phyloP scores from a whole-genome alignment of 257 asterid genomes.

The Misopates orontium region DNA sequence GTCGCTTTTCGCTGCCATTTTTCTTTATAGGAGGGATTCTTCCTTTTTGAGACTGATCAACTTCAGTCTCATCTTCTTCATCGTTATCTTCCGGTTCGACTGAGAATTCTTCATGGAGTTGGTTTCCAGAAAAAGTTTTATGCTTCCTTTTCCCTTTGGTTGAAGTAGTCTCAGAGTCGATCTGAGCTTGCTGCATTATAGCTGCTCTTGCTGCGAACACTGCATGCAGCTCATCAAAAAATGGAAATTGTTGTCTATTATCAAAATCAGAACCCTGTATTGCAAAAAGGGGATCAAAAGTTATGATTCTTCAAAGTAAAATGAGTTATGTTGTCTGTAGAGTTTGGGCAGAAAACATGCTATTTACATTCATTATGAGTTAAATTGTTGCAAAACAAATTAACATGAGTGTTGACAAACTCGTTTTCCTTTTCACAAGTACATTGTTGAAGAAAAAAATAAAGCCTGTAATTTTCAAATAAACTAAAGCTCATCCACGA shows the following conservation, averaged over 20 bases:
- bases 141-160: conserved; percentile 37
- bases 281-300: conserved; percentile 11
- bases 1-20: conserved; percentile 31
- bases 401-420: too few species aligned
- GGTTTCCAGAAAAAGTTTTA: conserved; percentile 31
- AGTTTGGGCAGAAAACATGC: too few species aligned
- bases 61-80: conserved; percentile 42
- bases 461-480: too few species aligned
- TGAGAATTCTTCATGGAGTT: conserved; percentile 35
- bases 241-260: conserved; percentile 43
- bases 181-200: conserved; percentile 35
- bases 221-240: conserved; percentile 58
- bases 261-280: conserved; percentile 52
- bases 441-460: background rate
- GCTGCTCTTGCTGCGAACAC: conserved; percentile 41
- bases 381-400: too few species aligned
- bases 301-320: background rate
- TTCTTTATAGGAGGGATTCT: conserved; percentile 34
- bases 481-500: too few species aligned
- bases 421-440: background rate
- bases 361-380: too few species aligned
- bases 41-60: conserved; percentile 27
- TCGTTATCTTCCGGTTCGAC: conserved; percentile 33
- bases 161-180: conserved; percentile 30
- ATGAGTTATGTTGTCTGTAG: background rate